Conservation (phyloP, 805 yeast genomes). For the Saccharomyces cerevisiae region DNA sequence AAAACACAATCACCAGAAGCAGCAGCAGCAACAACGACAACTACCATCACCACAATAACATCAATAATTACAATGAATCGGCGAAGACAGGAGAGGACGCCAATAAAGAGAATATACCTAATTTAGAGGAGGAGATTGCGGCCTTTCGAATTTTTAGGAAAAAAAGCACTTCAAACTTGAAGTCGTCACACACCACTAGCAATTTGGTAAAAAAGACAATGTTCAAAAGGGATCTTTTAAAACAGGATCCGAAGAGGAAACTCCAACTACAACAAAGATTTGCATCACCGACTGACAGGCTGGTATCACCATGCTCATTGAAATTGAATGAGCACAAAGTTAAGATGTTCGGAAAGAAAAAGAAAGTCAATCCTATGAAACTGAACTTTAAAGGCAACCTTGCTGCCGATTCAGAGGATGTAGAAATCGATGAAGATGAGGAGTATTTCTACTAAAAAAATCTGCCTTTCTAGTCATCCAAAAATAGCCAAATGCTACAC, state of each 20-base stretch:
- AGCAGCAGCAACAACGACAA: neutral
- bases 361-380: conserved; percentile 18
- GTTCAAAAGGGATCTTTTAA: neutral
- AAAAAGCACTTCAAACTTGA: neutral
- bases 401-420: neutral
- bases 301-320: conserved; percentile 51
- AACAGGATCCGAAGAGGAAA: neutral
- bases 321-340: conserved; percentile 43
- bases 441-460: neutral
- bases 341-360: conserved; percentile 12
- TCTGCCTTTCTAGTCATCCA: neutral
- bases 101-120: neutral
- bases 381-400: conserved; percentile 8
- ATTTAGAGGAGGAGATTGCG: neutral
- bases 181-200: neutral
- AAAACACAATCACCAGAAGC: neutral
- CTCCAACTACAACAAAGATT: conserved; percentile 16
- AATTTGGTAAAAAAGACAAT: neutral
- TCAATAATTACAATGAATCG: neutral
- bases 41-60: neutral
- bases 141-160: neutral
- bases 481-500: neutral
- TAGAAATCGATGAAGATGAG: neutral
- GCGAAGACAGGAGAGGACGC: neutral
- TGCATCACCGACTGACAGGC: conserved; percentile 49